A percentile compares a stretch with the other conserved stretches of the same genome.
Evolutionary conservation across 2,329 filamentous ascomycete genomes (phyloP).

Genomic region (Laburnicola sp.): DNA sequence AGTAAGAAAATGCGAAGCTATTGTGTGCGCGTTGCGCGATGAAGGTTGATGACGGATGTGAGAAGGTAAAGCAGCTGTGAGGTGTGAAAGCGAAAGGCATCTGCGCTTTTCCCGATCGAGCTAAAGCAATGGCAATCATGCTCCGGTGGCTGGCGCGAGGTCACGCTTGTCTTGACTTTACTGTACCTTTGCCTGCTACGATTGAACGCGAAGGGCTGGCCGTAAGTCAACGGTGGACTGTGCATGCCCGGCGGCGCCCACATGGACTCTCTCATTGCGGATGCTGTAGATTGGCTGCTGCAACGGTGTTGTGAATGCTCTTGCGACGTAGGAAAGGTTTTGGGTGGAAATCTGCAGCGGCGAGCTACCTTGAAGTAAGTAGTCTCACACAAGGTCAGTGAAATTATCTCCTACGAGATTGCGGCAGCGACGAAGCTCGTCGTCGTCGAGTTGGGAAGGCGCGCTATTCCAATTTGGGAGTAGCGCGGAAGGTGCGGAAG

Average conservation of each 20-base stretch:
- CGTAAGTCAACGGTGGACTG: not conserved
- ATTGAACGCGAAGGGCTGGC: conserved; percentile 5
- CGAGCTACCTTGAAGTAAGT: no score
- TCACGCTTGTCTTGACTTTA: conserved; percentile 11
- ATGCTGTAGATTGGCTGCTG: conserved; percentile 8
- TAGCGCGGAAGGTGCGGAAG: not conserved
- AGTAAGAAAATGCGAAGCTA: not conserved
- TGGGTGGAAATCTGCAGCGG: not conserved
- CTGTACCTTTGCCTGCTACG: conserved; percentile 24
- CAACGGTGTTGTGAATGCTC: not conserved
- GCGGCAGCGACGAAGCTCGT: not conserved
- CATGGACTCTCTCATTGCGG: conserved; percentile 22
- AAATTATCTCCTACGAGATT: no score
- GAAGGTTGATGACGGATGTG: not conserved
- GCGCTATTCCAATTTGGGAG: not conserved
- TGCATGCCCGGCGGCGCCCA: conserved; percentile 16
- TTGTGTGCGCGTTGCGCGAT: conserved; percentile 1
- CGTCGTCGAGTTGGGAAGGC: not conserved
- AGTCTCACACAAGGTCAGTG: no score
- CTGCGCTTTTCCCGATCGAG: conserved; percentile 11
- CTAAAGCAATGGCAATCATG: not conserved
- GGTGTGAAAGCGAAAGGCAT: not conserved
- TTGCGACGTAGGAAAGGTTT: not conserved
- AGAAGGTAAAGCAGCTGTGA: not conserved
- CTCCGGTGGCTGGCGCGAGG: not conserved